A percentile compares a stretch with the other conserved stretches of the same genome.
phyloP scores from a whole-genome alignment of 805 yeast genomes.

The Candida gorgasii region DNA sequence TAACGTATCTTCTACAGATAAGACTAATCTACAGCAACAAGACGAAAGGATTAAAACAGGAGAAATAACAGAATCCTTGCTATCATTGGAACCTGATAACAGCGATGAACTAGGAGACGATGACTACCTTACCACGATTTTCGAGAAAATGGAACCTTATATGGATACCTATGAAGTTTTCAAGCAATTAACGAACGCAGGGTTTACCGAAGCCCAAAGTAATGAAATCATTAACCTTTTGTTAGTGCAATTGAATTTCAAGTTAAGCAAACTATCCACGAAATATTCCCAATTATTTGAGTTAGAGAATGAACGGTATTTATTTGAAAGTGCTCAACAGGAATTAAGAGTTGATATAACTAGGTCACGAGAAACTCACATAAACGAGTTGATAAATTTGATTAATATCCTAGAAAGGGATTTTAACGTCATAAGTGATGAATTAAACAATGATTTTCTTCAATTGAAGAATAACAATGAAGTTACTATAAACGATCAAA shows the following conservation, averaged over 20 bases:
- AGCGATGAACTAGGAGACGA: constrained; percentile 3
- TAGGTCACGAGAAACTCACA: constrained; percentile 66
- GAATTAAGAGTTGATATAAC: constrained; percentile 80
- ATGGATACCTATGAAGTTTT: constrained; percentile 54
- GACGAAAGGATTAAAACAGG: constrained; percentile 6
- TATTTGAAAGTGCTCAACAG: constrained; percentile 90
- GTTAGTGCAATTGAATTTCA: constrained; percentile 42
- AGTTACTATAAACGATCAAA: constrained; percentile 83
- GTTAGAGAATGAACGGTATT: constrained; percentile 81
- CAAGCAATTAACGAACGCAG: constrained; percentile 52
- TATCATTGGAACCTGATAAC: neutral
- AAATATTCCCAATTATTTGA: constrained; percentile 60
- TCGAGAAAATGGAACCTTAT: constrained; percentile 45
- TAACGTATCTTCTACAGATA: too few species aligned
- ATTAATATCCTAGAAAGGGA: constrained; percentile 72
- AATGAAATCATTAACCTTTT: constrained; percentile 55
- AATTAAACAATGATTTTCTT: constrained; percentile 61
- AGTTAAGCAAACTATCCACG: constrained; percentile 43
- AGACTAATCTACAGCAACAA: neutral
- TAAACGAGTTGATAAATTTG: constrained; percentile 64
- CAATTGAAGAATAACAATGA: constrained; percentile 70
- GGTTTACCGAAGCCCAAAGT: constrained; percentile 63
- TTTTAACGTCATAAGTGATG: constrained; percentile 73
- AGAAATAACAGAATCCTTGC: constrained; percentile 5
- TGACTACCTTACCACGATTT: constrained; percentile 56